Evolutionary conservation across 2,329 filamentous ascomycete species (phyloP).

Genomic region (Sporothrix mexicana): DNA sequence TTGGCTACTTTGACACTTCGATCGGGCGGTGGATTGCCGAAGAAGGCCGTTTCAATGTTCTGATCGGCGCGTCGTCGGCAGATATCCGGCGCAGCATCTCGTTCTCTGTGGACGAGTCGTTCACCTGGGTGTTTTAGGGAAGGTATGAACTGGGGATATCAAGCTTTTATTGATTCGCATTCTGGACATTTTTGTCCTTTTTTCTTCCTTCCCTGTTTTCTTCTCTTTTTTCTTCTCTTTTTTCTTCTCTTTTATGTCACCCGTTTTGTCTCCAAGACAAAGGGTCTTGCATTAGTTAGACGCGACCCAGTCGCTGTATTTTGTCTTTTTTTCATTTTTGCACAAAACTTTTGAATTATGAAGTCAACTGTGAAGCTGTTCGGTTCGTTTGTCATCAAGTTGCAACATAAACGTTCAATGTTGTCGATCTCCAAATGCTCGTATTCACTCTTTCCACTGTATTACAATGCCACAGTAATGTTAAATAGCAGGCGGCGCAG

Average conservation of each 20-base stretch:
- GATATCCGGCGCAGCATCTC: conserved; percentile 61
- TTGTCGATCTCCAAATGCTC: background rate
- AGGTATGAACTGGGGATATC: background rate
- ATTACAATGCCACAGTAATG: background rate
- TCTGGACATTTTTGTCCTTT: background rate
- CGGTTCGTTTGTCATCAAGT: background rate
- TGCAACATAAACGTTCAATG: background rate
- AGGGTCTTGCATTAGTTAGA: conserved; percentile 2
- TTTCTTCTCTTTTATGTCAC: background rate
- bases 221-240: background rate
- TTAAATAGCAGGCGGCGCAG: background rate
- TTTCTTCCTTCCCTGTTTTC: conserved; percentile 2
- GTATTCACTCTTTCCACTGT: background rate
- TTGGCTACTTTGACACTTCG: conserved; percentile 67
- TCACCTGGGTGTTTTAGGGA: conserved; percentile 66
- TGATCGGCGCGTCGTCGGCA: conserved; percentile 65
- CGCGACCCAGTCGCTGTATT: conserved; percentile 19
- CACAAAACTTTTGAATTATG: background rate
- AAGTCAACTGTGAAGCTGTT: background rate
- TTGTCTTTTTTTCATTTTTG: conserved; percentile 18
- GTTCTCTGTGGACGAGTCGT: conserved; percentile 68
- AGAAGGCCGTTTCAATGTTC: conserved; percentile 64
- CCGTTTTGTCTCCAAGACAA: background rate
- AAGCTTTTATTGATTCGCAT: background rate
- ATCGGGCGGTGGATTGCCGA: conserved; percentile 68